Conservation (phyloP, 306 rosid species). For the Gynostemma pentaphyllum region DNA sequence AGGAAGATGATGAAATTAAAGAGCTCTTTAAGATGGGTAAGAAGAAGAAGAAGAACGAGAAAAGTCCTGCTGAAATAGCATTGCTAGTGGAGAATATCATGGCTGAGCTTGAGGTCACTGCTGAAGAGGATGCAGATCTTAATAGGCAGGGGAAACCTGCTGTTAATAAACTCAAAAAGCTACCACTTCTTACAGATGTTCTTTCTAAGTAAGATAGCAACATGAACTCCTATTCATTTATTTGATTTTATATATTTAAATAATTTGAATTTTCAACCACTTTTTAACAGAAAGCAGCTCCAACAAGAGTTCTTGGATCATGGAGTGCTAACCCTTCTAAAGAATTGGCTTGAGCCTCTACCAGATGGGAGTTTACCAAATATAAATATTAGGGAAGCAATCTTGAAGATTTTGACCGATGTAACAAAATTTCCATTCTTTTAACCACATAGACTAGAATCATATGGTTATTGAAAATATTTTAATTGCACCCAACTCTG, state of each 20-base stretch:
- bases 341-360: slow-evolving; percentile 95
- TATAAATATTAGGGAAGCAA: slow-evolving; percentile 72
- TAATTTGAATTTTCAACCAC: neutral
- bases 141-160: slow-evolving; percentile 83
- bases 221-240: neutral
- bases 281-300: slow-evolving; percentile 65
- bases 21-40: slow-evolving; percentile 68
- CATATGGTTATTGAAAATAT: neutral
- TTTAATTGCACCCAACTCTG: slow-evolving; percentile 16
- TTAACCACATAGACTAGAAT: slow-evolving; percentile 4
- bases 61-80: slow-evolving; percentile 87
- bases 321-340: slow-evolving; percentile 69
- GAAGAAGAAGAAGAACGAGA: slow-evolving; percentile 77
- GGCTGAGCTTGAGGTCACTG: slow-evolving; percentile 97
- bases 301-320: slow-evolving; percentile 87
- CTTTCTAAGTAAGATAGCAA: slow-evolving; percentile 65
- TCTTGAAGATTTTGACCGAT: slow-evolving; percentile 77
- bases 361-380: slow-evolving; percentile 95
- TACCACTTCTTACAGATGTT: slow-evolving; percentile 77
- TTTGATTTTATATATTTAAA: neutral
- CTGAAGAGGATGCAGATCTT: slow-evolving; percentile 90
- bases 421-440: slow-evolving; percentile 27
- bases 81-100: slow-evolving; percentile 83
- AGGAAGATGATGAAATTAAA: slow-evolving; percentile 70
- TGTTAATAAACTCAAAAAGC: slow-evolving; percentile 73